These are phyloP conservation scores for Lipomyces spencermartinsiae DNA, from an alignment of 805 yeast genomes.

Conservation along the genomic window DNA sequence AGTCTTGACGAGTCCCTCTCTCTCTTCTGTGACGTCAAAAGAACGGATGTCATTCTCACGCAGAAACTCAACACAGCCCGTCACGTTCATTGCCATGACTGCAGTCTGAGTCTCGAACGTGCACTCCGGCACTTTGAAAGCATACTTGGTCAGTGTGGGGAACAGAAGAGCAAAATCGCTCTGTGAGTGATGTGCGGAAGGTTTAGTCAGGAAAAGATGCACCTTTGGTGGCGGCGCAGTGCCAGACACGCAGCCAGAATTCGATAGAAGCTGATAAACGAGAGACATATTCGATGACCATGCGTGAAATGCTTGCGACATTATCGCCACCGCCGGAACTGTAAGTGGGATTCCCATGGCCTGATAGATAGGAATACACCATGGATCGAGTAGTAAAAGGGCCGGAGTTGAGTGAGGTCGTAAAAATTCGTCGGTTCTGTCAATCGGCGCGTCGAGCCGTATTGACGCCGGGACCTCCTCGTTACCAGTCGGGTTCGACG, in stretches of 20 bases:
- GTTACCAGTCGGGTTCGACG: slow-evolving; percentile 23
- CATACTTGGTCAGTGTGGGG: slow-evolving; percentile 31
- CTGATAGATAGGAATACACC: slow-evolving; percentile 38
- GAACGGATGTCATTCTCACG: slow-evolving; percentile 23
- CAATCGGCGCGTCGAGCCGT: slow-evolving; percentile 6
- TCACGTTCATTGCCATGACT: slow-evolving; percentile 37
- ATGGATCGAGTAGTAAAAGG: slow-evolving; percentile 37
- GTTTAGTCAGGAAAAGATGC: slow-evolving; percentile 29
- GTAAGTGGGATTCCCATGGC: slow-evolving; percentile 29
- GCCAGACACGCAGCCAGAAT: slow-evolving; percentile 20
- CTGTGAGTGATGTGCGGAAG: slow-evolving; percentile 40
- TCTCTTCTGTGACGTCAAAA: slow-evolving; percentile 16
- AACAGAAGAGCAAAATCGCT: slow-evolving; percentile 39
- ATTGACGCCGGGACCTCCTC: slow-evolving; percentile 21
- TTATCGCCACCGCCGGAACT: slow-evolving; percentile 31
- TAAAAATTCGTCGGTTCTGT: slow-evolving; percentile 19
- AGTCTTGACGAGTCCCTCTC: slow-evolving; percentile 27
- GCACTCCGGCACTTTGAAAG: slow-evolving; percentile 33
- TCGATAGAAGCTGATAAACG: slow-evolving; percentile 32
- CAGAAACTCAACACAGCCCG: slow-evolving; percentile 32
- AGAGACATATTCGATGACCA: slow-evolving; percentile 34
- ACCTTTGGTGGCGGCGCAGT: slow-evolving; percentile 14
- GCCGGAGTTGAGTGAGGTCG: slow-evolving; percentile 25
- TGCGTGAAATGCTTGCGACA: slow-evolving; percentile 36
- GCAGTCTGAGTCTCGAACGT: slow-evolving; percentile 35